Evolutionary conservation across 2,329 filamentous ascomycete species (phyloP).

Genomic region (Claviceps sorghi): DNA sequence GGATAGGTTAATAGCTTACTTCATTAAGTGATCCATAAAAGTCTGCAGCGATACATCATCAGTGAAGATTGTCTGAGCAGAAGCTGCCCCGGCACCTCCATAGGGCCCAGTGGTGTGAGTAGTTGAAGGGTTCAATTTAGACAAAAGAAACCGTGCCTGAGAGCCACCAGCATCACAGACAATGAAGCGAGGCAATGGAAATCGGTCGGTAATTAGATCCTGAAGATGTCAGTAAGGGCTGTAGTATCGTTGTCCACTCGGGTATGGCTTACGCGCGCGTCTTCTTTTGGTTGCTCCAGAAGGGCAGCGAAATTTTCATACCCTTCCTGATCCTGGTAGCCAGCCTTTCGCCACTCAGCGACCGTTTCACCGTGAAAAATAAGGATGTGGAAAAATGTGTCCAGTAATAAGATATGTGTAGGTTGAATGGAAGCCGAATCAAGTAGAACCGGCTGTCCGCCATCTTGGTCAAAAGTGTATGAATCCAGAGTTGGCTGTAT

Average conservation of each 20-base stretch:
- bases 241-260: background rate
- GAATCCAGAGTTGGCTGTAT: conserved; percentile 96
- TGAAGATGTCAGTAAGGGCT: conserved; percentile 22
- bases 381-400: conserved; percentile 98
- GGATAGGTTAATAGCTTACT: conserved; percentile 41
- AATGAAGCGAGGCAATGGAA: conserved; percentile 96
- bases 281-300: conserved; percentile 87
- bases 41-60: conserved; percentile 96
- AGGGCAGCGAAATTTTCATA: conserved; percentile 90
- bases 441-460: conserved; percentile 79
- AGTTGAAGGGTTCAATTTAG: conserved; percentile 93
- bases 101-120: conserved; percentile 91
- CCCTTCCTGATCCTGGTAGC: conserved; percentile 94
- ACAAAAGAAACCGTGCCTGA: conserved; percentile 89
- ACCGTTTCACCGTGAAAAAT: conserved; percentile 98
- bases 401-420: conserved; percentile 81
- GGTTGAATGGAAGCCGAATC: conserved; percentile 95
- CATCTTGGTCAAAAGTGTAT: conserved; percentile 93
- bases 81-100: conserved; percentile 70
- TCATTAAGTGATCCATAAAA: conserved; percentile 99
- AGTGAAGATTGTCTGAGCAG: conserved; percentile 95
- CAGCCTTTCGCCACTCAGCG: conserved; percentile 94
- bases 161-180: conserved; percentile 97
- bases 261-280: conserved; percentile 59
- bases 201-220: conserved; percentile 94